Evolutionary conservation across 345 rosid species (phyloP).

Genomic region (Linum lewisii): DNA sequence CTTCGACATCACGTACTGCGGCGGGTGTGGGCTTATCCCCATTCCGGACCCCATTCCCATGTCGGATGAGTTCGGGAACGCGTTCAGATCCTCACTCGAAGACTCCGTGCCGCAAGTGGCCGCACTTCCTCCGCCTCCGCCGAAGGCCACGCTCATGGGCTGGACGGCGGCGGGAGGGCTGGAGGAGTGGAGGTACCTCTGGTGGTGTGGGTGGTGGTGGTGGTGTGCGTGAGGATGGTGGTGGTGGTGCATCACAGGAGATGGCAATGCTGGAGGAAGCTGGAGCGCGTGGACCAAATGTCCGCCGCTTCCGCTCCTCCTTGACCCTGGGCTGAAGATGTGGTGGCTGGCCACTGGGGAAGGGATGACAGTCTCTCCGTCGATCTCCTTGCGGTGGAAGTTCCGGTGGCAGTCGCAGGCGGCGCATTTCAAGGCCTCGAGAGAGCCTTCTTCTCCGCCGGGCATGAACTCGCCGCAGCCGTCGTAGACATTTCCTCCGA

Average conservation of each 20-base stretch:
- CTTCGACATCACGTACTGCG: constrained; percentile 44
- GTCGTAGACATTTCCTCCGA: constrained; percentile 75
- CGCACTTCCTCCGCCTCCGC: not conserved
- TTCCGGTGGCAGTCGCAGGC: constrained; percentile 96
- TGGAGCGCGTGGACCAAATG: constrained; percentile 40
- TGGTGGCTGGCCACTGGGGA: not conserved
- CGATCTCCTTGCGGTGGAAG: constrained; percentile 76
- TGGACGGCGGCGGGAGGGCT: constrained; percentile 29
- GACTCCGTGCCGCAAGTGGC: constrained; percentile 40
- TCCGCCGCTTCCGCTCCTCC: constrained; percentile 18
- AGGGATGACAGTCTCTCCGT: constrained; percentile 27
- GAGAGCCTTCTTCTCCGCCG: constrained; percentile 71
- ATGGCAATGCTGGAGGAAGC: constrained; percentile 43
- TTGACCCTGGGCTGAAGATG: constrained; percentile 18
- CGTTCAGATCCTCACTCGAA: constrained; percentile 65
- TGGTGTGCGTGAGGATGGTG: constrained; percentile 25
- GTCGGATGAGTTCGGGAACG: constrained; percentile 33
- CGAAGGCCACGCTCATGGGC: constrained; percentile 65
- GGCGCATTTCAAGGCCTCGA: constrained; percentile 79
- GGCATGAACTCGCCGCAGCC: constrained; percentile 99
- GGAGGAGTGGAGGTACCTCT: constrained; percentile 19
- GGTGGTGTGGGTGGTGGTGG: not conserved
- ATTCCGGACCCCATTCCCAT: constrained; percentile 16
- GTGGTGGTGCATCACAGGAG: constrained; percentile 29
- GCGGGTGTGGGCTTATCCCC: constrained; percentile 15